Percentiles rank a stretch among this genome's conserved stretches.
phyloP scores from a whole-genome alignment of 2,329 filamentous ascomycete species.

The Aureobasidium sp. region DNA sequence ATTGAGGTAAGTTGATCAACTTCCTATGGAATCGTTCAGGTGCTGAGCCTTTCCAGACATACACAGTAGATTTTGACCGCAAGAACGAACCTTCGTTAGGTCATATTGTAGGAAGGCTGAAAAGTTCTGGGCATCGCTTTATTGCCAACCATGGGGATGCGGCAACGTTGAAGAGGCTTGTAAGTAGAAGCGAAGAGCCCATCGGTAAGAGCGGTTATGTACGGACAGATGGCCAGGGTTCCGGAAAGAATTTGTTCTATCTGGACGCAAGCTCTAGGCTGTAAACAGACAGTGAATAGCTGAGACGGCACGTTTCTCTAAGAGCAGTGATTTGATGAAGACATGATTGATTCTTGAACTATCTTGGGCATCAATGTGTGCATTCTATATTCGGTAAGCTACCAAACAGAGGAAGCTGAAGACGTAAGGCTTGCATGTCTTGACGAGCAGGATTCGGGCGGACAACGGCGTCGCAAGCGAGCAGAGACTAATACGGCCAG shows the following conservation, averaged over 20 bases:
- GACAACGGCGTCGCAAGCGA: constrained; percentile 6
- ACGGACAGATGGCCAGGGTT: constrained; percentile 22
- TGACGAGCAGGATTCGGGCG: neutral
- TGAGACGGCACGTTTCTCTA: neutral
- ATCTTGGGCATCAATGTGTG: neutral
- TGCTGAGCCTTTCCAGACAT: constrained; percentile 40
- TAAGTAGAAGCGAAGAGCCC: constrained; percentile 38
- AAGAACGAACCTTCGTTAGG: constrained; percentile 43
- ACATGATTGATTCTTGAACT: neutral
- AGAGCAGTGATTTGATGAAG: neutral
- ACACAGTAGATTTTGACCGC: constrained; percentile 52
- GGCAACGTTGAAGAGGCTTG: constrained; percentile 40
- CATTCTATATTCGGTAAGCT: neutral
- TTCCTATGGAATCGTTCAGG: neutral
- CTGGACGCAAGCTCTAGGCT: neutral
- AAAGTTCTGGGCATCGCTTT: constrained; percentile 41
- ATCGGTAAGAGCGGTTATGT: constrained; percentile 46
- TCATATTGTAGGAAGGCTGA: constrained; percentile 48
- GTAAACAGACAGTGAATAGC: neutral
- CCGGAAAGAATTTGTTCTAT: constrained; percentile 35
- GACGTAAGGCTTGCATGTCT: neutral
- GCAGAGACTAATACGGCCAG: neutral
- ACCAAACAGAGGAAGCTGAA: neutral
- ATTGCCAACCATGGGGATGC: constrained; percentile 52
- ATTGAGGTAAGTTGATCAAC: constrained; percentile 42